Evolutionary conservation across 331 rosid genomes (phyloP), one percentile per base, ranked within the genome.

Genomic region (Telfairia occidentalis): DNA sequence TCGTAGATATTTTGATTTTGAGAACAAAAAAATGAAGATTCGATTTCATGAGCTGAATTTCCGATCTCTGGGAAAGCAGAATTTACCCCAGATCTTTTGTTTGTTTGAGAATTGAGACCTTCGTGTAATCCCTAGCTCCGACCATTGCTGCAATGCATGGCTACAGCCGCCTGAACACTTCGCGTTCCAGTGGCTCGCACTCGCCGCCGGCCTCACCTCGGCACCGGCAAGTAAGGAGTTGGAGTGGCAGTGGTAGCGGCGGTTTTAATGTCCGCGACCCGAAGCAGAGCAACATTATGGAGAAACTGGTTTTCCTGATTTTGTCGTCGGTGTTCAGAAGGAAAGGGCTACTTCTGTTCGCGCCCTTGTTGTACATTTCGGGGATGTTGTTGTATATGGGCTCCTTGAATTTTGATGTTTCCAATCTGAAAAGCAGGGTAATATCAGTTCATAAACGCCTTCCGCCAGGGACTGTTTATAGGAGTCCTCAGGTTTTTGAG

Each of bases 321-420:
- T 82, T 94, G 60, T 88, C 96, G 49, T 90, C 87, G 32, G 89
- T 89, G 78, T 91, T 88, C 48, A 81, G 84, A 80, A 79, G 92
- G 73, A 81, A 92, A 37, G 98, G 95, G 61, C 72, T 94, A 85
- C 95, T 94, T 26, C 73, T 94, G 60, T 90, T 91, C 28, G 97
- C 98, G 21, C 98, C 98, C 0, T 57, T 94, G 61, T 74, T 94
- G 87, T 94, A 94, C 80, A 88, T 94, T 76, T 83, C 97, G 0
- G 96, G 92, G 34, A 94, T 94, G 97, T 54, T 94, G 64, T 45
- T 94, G 87, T 94, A 89, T 61, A 94, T 94, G 98, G 96, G 97
- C 29, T 82, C 97, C 0, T 79, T 94, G 77, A 88, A 82, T 78
- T 94, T 94, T 52, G 96, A 94, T 66, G 85, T 84, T 43, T 87